A percentile compares a stretch with the other conserved stretches of the same genome.
phyloP scores from a whole-genome alignment of 805 yeast genomes.

The Spathaspora boniae region DNA sequence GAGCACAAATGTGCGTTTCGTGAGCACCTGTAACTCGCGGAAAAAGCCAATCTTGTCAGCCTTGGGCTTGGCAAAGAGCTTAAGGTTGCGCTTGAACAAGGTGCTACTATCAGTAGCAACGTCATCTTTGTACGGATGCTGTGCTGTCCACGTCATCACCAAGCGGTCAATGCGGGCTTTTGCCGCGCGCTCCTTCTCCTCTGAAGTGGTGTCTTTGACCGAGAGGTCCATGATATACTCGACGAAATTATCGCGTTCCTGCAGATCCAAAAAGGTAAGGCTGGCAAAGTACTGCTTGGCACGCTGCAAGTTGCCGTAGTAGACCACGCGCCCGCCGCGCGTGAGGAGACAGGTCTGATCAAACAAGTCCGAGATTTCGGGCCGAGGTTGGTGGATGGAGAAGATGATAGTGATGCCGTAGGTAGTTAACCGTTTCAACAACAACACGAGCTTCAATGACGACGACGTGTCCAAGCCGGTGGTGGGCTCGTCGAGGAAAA shows the following conservation, averaged over 20 bases:
- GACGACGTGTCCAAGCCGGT: constrained; percentile 82
- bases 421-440: constrained; percentile 48
- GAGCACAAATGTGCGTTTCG: constrained; percentile 30
- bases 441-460: constrained; percentile 59
- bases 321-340: constrained; percentile 48
- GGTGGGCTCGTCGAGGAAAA: constrained; percentile 85
- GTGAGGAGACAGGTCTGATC: constrained; percentile 68
- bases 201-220: constrained; percentile 31
- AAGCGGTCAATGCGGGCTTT: constrained; percentile 21
- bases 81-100: constrained; percentile 9
- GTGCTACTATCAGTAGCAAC: constrained; percentile 1
- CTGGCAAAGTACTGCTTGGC: constrained; percentile 47
- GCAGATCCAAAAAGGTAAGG: constrained; percentile 13
- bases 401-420: constrained; percentile 71
- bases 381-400: constrained; percentile 82
- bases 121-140: constrained; percentile 2
- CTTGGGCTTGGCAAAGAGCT: constrained; percentile 12
- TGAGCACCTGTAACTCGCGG: constrained; percentile 29
- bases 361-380: constrained; percentile 66
- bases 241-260: constrained; percentile 16
- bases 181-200: constrained; percentile 20
- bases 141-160: constrained; percentile 18
- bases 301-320: constrained; percentile 44
- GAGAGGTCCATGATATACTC: constrained; percentile 36
- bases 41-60: constrained; percentile 22